Base-by-base conservation (phyloP, 805 yeast species). In the Yarrowia porcina region DNA sequence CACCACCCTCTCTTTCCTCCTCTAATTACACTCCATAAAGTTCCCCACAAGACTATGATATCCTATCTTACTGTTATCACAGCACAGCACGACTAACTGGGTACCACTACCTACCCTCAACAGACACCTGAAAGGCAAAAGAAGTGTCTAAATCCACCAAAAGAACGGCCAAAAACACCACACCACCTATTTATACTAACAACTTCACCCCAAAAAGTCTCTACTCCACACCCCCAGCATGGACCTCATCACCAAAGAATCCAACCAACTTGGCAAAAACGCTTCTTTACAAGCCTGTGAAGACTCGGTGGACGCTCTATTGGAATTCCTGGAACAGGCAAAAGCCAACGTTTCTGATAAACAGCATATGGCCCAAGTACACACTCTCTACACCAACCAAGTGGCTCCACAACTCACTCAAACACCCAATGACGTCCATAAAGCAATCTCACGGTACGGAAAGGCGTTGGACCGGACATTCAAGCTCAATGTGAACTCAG, bases 211-310 rank as follows among this genome's bases (percentile, higher is more conserved):
- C 27, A 21, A 21, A 9, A 18, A 4, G 4, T 5, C 4, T 5
- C 27, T 5, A 23, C 12, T n/a, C 30, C 20, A 3, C 13, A 2
- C 1, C 18, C 12, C 10, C 23, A 13, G 2, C 42, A 71, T 72
- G 74, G 74, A 73, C 18, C 42, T 66, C 2, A 66, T 77, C 25
- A 47, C 59, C 8, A 74, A 74, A 27, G 79, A 77, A 63, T 69
- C 75, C 9, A 64, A 54, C 15, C 66, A 69, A 25, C 66, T 77
- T 30, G 66, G 71, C 21, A 44, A 65, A n/a, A 67, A 69, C 23
- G 71, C 70, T n/a, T 64, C 74, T 5, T 67, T 76, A 57, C 75
- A 71, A 7, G 63, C 65, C 13, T 72, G 74, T 39, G 64, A 73
- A 7, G 68, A 64, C 4, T 73, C 72, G 23, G 70, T 77, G 3